These are phyloP conservation scores for Dittrichia graveolens DNA, from an alignment of 129 eudicot species.

Conservation along the genomic window DNA sequence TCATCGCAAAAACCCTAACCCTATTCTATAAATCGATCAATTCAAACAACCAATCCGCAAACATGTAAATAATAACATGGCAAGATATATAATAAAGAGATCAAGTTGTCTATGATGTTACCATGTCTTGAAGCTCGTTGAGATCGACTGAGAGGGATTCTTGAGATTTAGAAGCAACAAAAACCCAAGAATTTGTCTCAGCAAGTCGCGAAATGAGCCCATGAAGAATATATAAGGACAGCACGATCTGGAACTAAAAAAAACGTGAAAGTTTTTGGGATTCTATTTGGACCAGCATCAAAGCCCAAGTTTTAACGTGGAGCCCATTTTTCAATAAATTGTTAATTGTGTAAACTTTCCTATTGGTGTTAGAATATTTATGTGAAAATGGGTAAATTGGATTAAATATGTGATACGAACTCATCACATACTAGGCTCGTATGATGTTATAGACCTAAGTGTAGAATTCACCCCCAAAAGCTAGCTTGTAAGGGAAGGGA, in stretches of 20 bases:
- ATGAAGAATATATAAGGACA: constrained; percentile 17
- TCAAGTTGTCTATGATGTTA: constrained; percentile 8
- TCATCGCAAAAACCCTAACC: background rate
- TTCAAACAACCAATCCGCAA: constrained; percentile 4
- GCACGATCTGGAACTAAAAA: background rate
- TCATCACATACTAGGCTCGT: too few species aligned
- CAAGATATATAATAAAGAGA: background rate
- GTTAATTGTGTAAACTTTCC: too few species aligned
- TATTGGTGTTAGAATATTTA: too few species aligned
- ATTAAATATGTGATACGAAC: too few species aligned
- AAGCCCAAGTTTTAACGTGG: background rate
- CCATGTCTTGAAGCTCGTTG: constrained; percentile 33
- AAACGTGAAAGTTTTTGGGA: background rate
- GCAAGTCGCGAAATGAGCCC: background rate
- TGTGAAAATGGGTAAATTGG: too few species aligned
- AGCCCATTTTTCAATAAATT: too few species aligned
- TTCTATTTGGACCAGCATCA: background rate
- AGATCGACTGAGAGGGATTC: constrained; percentile 28
- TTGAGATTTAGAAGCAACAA: constrained; percentile 23
- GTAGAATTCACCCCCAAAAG: too few species aligned
- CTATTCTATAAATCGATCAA: background rate
- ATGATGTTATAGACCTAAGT: too few species aligned
- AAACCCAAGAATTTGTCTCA: constrained; percentile 32
- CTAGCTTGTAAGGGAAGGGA: too few species aligned
- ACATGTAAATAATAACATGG: background rate